These are phyloP conservation scores for Fusarium mexicanum DNA, from an alignment of 2,329 filamentous ascomycete species.

Conservation along the genomic window DNA sequence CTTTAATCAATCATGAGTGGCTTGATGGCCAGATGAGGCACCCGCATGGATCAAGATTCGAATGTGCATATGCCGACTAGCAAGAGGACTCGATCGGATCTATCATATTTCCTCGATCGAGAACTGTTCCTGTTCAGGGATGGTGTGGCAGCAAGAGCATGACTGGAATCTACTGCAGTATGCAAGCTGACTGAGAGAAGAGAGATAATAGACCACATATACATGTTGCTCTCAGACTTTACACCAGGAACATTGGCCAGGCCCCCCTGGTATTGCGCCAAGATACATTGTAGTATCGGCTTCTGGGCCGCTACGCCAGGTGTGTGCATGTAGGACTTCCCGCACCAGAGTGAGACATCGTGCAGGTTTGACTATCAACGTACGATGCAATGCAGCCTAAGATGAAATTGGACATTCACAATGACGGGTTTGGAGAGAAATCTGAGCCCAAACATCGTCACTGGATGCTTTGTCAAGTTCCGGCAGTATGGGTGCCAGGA, in stretches of 20 bases:
- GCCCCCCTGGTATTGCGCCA: neutral
- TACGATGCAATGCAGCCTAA: neutral
- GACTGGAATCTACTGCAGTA: neutral
- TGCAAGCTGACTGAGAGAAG: neutral
- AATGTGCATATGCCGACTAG: neutral
- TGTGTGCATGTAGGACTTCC: neutral
- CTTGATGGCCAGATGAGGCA: neutral
- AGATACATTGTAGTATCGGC: neutral
- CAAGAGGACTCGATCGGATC: neutral
- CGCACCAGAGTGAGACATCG: neutral
- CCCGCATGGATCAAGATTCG: neutral
- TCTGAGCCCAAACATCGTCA: neutral
- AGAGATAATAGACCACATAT: neutral
- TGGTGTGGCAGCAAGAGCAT: neutral
- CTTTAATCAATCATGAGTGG: neutral
- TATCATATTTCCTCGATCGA: neutral
- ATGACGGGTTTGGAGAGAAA: neutral
- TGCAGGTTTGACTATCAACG: neutral
- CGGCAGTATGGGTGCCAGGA: neutral
- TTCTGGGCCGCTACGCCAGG: neutral
- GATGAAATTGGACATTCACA: neutral
- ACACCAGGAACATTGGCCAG: neutral
- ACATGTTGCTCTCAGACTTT: neutral
- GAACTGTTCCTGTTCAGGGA: neutral
- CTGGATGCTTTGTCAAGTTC: neutral